Percentiles rank a stretch among this genome's conserved stretches.
phyloP scores from a whole-genome alignment of 768 basidiomycete genomes.

The Cystobasidiopsis lactophilus region DNA sequence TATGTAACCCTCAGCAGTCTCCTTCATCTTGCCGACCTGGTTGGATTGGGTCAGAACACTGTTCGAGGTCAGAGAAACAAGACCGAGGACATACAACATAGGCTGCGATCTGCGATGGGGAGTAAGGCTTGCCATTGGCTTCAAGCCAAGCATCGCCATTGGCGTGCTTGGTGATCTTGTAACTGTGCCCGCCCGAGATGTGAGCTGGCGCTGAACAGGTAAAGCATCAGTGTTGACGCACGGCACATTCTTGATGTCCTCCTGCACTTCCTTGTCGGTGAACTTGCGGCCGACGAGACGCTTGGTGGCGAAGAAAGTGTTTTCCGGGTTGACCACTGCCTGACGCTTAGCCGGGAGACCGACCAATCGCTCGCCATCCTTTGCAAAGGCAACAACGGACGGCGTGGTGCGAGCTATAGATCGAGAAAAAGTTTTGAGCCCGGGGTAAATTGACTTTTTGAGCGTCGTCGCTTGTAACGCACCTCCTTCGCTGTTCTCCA shows the following conservation, averaged over 20 bases:
- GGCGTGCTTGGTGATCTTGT: conserved; percentile 37
- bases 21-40: conserved; percentile 69
- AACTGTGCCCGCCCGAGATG: background rate
- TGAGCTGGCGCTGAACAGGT: background rate
- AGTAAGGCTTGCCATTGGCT: conserved; percentile 58
- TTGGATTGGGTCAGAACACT: conserved; percentile 29
- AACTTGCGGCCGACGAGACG: conserved; percentile 85
- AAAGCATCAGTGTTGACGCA: conserved; percentile 7
- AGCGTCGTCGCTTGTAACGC: no score
- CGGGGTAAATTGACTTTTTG: background rate
- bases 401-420: conserved; percentile 63
- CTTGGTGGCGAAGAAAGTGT: conserved; percentile 35
- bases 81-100: background rate
- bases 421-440: no score
- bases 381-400: conserved; percentile 95
- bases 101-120: conserved; percentile 30
- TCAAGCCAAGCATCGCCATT: conserved; percentile 45
- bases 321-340: conserved; percentile 80
- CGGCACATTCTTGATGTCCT: conserved; percentile 44
- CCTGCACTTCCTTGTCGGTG: conserved; percentile 77
- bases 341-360: conserved; percentile 94
- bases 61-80: background rate
- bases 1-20: conserved; percentile 79
- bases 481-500: conserved; percentile 89
- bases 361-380: conserved; percentile 77